Conservation (phyloP, 176 grass and related monocot genomes). For the Neostapfia colusana region DNA sequence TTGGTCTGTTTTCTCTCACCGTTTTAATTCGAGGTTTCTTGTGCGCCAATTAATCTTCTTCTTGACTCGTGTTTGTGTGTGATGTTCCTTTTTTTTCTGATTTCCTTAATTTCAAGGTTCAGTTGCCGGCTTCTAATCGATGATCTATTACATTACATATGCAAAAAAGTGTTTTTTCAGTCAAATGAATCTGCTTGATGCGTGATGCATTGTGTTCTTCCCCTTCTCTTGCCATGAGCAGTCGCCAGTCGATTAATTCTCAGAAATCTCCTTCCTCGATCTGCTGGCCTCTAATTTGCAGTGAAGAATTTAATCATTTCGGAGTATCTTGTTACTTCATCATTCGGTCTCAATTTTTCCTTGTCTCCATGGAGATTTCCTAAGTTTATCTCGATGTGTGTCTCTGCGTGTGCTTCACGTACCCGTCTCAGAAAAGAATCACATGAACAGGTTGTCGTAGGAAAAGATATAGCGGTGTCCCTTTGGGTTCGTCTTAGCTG, state of each 20-base stretch:
- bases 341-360: neutral
- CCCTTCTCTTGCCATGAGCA: neutral
- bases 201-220: neutral
- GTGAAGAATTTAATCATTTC: neutral
- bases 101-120: neutral
- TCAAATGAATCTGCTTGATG: neutral
- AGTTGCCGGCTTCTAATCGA: neutral
- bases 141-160: neutral
- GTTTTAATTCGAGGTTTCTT: conserved; percentile 24
- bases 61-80: neutral
- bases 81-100: neutral
- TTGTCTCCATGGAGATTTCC: neutral
- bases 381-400: neutral
- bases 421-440: neutral
- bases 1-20: neutral
- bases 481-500: neutral
- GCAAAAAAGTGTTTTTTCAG: neutral
- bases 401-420: neutral
- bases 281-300: neutral
- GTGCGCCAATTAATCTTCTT: neutral
- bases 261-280: neutral
- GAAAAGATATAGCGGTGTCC: neutral
- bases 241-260: neutral
- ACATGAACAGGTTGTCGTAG: neutral
- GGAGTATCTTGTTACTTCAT: neutral